Base-by-base conservation (phyloP, 2,329 filamentous ascomycete species). In the Lasiodiplodia theobromae region DNA sequence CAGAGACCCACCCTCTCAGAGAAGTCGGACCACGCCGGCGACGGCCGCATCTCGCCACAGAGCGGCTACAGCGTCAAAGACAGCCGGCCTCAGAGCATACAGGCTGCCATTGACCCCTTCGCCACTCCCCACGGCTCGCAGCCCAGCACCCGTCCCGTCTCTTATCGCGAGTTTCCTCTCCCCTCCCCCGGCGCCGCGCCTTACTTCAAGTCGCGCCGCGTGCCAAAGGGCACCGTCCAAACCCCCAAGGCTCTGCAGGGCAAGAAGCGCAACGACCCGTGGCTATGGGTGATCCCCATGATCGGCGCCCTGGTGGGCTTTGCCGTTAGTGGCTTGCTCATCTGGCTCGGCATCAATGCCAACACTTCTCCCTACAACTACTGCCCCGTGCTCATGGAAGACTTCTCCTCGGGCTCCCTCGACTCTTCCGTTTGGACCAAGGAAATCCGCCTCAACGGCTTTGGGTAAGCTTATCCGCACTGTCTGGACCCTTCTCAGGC, bases 401-500 rank as follows among this genome's bases (percentile, higher is more conserved):
- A 68, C 23, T 68, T 68, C 57, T 68, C 66, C 10, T 68, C 66
- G 5, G 66, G 66, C 23, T 37, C 23, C 11, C 49, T 68, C 16
- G 66, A 54, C 76, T 83, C 74, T 75, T 75, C 16, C 72, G 75
- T 58, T 72, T 87, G 85, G 85, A 80, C 79, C 6, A 80, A 83
- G 67, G 83, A 86, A 71, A 80, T 85, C 31, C 80, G 84, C 72
- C 75, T 82, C 58, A 78, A 78, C 51, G 77, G 76, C 56, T 81
- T 76, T 70, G 76, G 83, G 66, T 68, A 38, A 34, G 56, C 62
- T 3, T 8, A 1, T 11, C 21, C 7, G 4, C 14, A 37, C 4
- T 7, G 25, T 10, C 16, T 2, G 0, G 12, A 6, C 34, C 21
- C 11, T 3, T 31, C 40, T 18, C 5, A 23, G 7, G 23, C 65